Evolutionary conservation across 768 basidiomycete genomes (phyloP).

Genomic region (Suillus alpinus): DNA sequence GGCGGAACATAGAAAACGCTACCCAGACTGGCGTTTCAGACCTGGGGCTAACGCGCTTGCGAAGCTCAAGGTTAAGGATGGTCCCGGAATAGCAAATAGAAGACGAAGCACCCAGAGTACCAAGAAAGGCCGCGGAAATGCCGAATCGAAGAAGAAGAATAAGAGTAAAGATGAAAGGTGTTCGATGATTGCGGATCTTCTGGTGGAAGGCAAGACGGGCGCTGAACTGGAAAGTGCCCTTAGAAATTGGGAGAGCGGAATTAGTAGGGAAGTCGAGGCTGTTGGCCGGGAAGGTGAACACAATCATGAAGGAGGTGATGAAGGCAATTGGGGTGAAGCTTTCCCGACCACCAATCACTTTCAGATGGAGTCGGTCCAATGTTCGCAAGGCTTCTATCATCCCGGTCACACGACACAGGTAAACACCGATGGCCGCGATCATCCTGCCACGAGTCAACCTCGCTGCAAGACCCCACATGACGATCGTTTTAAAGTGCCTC

Average conservation of each 20-base stretch:
- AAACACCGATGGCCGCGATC: slow-evolving; percentile 4
- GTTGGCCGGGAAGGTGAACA: slow-evolving; percentile 3
- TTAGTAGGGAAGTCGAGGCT: slow-evolving; percentile 4
- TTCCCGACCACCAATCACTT: slow-evolving; percentile 11
- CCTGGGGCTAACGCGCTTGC: slow-evolving; percentile 53
- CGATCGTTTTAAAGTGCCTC: slow-evolving; percentile 43
- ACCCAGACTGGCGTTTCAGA: slow-evolving; percentile 82
- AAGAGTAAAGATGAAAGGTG: slow-evolving; percentile 51
- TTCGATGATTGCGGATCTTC: slow-evolving; percentile 62
- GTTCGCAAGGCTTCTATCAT: neutral
- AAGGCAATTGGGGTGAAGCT: slow-evolving; percentile 13
- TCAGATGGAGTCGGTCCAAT: slow-evolving; percentile 7
- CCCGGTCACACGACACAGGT: neutral
- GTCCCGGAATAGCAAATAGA: slow-evolving; percentile 30
- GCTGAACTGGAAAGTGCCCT: slow-evolving; percentile 59
- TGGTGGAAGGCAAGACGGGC: slow-evolving; percentile 67
- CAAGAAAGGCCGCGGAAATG: slow-evolving; percentile 29
- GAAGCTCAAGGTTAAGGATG: slow-evolving; percentile 38
- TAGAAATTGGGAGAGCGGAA: slow-evolving; percentile 41
- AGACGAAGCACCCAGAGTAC: slow-evolving; percentile 27
- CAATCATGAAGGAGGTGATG: slow-evolving; percentile 23
- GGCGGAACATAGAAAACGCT: slow-evolving; percentile 68
- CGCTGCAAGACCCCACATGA: slow-evolving; percentile 31
- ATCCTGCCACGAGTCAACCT: slow-evolving; percentile 8
- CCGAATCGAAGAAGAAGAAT: slow-evolving; percentile 23